Base-by-base conservation (phyloP, 2,329 filamentous ascomycete species). In the Apiospora saccharicola region DNA sequence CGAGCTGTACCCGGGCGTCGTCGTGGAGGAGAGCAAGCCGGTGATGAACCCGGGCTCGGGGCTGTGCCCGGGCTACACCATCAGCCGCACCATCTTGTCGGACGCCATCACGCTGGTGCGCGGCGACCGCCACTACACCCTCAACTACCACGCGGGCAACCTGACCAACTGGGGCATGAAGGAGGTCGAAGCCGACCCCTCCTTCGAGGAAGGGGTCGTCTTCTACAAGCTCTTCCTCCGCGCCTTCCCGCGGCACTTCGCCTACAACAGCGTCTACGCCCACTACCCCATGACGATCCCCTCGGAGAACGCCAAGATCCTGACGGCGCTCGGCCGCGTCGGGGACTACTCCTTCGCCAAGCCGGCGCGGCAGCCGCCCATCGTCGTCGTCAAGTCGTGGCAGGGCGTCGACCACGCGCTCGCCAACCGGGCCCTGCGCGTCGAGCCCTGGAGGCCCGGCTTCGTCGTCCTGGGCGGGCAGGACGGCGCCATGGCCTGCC, bases 81-180 rank as follows among this genome's bases (percentile, higher is more conserved):
- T 78, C 61, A 84, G 84, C 10, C 84, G 89, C 49, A 90, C 88
- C 1, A 88, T 92, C 16, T 81, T 92, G 10, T 90, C 89, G 0
- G 90, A 92, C 76, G 89, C 90, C 0, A 89, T 91, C 5, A 85
- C 88, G 6, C 83, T 92, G 24, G 90, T 92, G 5, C 87, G 90
- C 26, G 89, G 89, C 12, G 91, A 93, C 75, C 84, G 91, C 22
- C 91, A 91, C 81, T 91, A 91, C 80, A 92, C 90, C 0, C 76
- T 81, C 6, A 90, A 92, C 78, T 91, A 87, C 75, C 87, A 89
- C 2, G 78, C 90, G 0, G 85, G 86, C 47, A 90, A 88, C 75
- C 80, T 93, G 68, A 93, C 91, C 2, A 92, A 91, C 79, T 93
- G 90, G 90, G 91, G 91, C 70, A 91, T 85, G 78, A 84, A 85